Percentiles rank a stretch among this genome's conserved stretches.
Evolutionary conservation across 2,329 filamentous ascomycete species (phyloP).

Genomic region (Neonectria sp.): DNA sequence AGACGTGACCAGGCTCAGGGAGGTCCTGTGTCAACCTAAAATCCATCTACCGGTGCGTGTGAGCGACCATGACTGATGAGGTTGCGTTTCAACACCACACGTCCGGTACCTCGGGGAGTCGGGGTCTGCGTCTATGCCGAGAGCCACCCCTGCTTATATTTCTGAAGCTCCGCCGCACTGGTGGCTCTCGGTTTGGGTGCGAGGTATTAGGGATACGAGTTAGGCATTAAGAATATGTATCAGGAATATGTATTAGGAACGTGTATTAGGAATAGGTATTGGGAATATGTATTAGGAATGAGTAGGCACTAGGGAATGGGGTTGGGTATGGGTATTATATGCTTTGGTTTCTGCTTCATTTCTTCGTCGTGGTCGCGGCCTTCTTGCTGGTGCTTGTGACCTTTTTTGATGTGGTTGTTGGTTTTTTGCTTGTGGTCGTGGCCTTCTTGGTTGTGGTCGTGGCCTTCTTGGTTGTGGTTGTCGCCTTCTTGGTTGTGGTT

Average conservation of each 20-base stretch:
- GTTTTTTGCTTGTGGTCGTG: background rate
- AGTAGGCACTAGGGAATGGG: too few relatives aligned
- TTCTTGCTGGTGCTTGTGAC: background rate
- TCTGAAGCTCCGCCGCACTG: background rate
- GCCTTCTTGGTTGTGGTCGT: background rate
- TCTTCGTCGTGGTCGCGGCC: background rate
- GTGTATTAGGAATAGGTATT: too few relatives aligned
- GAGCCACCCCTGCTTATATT: background rate
- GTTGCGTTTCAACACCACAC: conserved; percentile 1
- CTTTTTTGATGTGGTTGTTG: background rate
- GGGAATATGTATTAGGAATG: too few relatives aligned
- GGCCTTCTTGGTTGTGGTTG: background rate
- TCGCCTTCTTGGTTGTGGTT: background rate
- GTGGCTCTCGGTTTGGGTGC: background rate
- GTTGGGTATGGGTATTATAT: background rate
- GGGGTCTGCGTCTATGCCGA: background rate
- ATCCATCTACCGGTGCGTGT: background rate
- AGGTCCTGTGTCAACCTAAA: conserved; percentile 18
- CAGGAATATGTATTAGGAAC: too few relatives aligned
- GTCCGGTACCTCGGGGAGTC: background rate
- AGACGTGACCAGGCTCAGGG: background rate
- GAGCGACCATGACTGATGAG: background rate
- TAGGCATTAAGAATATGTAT: too few relatives aligned
- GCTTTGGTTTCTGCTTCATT: background rate
- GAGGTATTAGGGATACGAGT: background rate